A percentile compares a stretch with the other conserved stretches of the same genome.
phyloP scores from a whole-genome alignment of 129 eudicot species.

The Escallonia rubra region DNA sequence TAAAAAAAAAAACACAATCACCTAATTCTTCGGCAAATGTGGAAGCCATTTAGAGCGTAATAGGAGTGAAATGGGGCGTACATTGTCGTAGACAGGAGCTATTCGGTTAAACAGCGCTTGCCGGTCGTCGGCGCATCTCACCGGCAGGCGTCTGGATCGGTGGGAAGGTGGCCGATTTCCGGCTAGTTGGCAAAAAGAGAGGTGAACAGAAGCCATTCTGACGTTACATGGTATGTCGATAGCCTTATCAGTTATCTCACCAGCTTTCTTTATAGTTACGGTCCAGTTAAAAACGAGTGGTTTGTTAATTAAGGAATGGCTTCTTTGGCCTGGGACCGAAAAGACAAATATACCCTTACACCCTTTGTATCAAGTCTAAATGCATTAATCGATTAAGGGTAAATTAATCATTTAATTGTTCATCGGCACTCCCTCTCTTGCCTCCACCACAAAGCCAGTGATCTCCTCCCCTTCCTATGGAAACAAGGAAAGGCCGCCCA shows the following conservation, averaged over 20 bases:
- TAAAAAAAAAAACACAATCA: not conserved
- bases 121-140: slow-evolving; percentile 61
- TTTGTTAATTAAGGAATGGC: too few species aligned
- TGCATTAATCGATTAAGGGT: too few species aligned
- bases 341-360: too few species aligned
- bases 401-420: too few species aligned
- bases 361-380: too few species aligned
- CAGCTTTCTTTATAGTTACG: not conserved
- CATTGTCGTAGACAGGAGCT: slow-evolving; percentile 95
- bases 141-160: slow-evolving; percentile 22
- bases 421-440: too few species aligned
- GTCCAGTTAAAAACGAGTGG: not conserved
- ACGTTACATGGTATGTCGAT: not conserved
- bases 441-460: too few species aligned
- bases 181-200: slow-evolving; percentile 7
- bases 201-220: slow-evolving; percentile 21
- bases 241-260: not conserved
- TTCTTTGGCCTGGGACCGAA: too few species aligned
- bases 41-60: not conserved
- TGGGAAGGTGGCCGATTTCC: not conserved
- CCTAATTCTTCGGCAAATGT: too few species aligned
- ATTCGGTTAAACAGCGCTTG: slow-evolving; percentile 87
- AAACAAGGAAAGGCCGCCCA: too few species aligned
- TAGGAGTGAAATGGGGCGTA: slow-evolving; percentile 16
- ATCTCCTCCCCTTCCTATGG: too few species aligned